phyloP scores from a whole-genome alignment of 306 rosid genomes.

The Rosa rugosa region DNA sequence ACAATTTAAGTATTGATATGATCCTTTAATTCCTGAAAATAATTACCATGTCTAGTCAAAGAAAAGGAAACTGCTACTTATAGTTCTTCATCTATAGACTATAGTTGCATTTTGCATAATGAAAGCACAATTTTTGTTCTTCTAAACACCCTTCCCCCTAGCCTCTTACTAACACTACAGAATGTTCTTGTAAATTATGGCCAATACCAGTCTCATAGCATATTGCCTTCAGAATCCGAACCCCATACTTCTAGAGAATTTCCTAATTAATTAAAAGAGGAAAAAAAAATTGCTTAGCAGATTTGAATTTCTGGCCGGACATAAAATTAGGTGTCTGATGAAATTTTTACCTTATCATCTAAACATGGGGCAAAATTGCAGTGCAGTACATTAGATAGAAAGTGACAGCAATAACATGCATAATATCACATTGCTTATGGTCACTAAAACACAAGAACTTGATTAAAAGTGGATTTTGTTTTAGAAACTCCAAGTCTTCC shows the following conservation, averaged over 20 bases:
- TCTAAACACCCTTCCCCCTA: no score
- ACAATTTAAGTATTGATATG: background rate
- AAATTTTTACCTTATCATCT: background rate
- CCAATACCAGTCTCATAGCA: background rate
- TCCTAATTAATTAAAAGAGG: background rate
- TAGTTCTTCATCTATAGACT: background rate
- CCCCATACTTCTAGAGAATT: background rate
- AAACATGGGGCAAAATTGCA: background rate
- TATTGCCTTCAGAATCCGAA: background rate
- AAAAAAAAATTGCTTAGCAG: background rate
- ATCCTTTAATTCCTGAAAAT: background rate
- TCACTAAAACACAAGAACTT: background rate
- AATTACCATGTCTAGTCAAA: background rate
- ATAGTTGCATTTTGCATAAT: background rate
- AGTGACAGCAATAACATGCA: background rate
- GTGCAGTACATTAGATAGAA: background rate
- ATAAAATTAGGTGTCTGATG: background rate
- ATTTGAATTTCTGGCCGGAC: background rate
- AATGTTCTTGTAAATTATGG: background rate
- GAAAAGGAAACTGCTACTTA: background rate
- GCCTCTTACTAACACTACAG: background rate
- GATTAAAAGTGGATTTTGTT: background rate
- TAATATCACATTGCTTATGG: background rate
- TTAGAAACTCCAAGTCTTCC: constrained; percentile 20
- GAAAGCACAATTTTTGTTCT: no score